Conservation (phyloP, 2,329 filamentous ascomycete species). For the Venturia aucupariae region DNA sequence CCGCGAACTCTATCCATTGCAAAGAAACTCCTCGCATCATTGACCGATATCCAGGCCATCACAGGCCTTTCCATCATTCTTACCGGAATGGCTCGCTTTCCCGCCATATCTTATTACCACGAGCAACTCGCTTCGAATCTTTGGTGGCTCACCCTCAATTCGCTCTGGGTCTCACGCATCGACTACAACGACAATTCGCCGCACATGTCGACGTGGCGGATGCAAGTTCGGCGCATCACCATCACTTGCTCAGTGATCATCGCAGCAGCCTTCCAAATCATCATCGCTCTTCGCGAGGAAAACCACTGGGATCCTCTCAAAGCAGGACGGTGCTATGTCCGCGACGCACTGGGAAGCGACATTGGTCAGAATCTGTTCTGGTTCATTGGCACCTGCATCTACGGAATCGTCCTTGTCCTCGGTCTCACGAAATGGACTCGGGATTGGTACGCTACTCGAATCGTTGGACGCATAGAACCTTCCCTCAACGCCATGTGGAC, state of each 20-base stretch:
- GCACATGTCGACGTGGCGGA: neutral
- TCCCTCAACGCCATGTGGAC: neutral
- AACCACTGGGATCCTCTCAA: conserved; percentile 10
- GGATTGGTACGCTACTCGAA: conserved; percentile 5
- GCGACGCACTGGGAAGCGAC: neutral
- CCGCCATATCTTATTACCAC: conserved; percentile 9
- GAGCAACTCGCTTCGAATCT: conserved; percentile 9
- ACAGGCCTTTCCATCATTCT: conserved; percentile 2
- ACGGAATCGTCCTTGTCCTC: neutral
- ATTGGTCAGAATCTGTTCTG: conserved; percentile 12
- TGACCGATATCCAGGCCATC: conserved; percentile 11
- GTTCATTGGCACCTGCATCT: conserved; percentile 8
- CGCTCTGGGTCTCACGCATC: conserved; percentile 11
- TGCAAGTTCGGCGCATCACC: conserved; percentile 5
- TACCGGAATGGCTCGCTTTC: neutral
- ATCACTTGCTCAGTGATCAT: conserved; percentile 3
- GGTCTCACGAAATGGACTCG: neutral
- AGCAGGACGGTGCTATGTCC: conserved; percentile 8
- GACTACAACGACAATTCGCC: conserved; percentile 8
- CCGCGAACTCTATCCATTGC: neutral
- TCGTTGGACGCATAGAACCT: neutral
- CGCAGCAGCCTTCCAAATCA: neutral
- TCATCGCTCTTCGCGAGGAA: conserved; percentile 6
- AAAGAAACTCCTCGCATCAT: neutral
- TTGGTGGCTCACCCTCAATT: conserved; percentile 13